Conservation (phyloP, 108 stramenopile species). For the Skeletonema costatum region DNA sequence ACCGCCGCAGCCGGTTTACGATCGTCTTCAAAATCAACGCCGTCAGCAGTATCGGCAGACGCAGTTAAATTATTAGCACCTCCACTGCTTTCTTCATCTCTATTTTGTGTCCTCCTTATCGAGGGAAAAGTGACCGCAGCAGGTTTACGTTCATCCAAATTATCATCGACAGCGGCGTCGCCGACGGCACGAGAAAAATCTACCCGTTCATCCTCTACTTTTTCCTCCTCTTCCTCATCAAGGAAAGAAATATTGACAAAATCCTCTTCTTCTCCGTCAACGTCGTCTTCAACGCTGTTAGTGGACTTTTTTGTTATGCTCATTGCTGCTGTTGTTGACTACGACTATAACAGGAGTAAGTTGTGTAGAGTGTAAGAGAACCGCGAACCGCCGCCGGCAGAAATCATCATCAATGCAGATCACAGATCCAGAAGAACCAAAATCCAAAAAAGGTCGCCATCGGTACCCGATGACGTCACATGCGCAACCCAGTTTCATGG, state of each 20-base stretch:
- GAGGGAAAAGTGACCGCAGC: too few species aligned
- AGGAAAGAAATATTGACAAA: not conserved
- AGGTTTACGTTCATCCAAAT: too few species aligned
- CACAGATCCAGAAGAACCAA: too few species aligned
- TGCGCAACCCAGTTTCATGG: too few species aligned
- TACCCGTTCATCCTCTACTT: not conserved
- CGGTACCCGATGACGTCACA: too few species aligned
- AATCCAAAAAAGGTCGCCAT: too few species aligned
- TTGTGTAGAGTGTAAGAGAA: too few species aligned
- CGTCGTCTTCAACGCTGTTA: not conserved
- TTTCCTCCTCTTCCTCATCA: not conserved
- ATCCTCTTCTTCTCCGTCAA: not conserved
- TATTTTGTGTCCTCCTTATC: too few species aligned
- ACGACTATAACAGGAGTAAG: too few species aligned
- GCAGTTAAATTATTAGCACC: not conserved
- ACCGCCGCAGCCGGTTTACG: constrained; percentile 3
- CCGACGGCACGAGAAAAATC: not conserved
- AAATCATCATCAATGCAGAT: too few species aligned
- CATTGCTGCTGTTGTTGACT: not conserved
- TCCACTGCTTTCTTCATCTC: not conserved
- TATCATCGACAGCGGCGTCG: not conserved
- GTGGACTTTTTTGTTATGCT: not conserved
- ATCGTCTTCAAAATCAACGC: not conserved
- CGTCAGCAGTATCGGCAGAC: not conserved
- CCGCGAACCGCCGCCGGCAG: too few species aligned